Evolutionary conservation across 225 moss, liverwort and hornwort genomes (phyloP).

Genomic region (Marchantia paleacea): DNA sequence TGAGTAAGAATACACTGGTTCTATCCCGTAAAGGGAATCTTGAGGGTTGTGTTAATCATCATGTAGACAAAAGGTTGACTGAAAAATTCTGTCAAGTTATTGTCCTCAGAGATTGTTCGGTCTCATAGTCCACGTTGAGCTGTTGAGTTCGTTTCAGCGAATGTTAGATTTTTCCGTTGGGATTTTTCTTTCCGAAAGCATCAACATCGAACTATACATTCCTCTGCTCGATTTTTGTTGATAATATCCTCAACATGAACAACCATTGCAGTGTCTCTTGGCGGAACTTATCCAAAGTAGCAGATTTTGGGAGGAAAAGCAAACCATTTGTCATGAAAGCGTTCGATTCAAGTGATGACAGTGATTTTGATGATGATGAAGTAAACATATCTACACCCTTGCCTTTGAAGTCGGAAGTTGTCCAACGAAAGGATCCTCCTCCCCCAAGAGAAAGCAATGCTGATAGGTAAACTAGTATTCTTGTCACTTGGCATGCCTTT

Average conservation of each 20-base stretch:
- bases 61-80: background rate
- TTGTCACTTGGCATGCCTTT: background rate
- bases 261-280: slow-evolving; percentile 56
- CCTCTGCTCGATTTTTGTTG: background rate
- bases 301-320: slow-evolving; percentile 73
- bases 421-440: slow-evolving; percentile 16
- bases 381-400: background rate
- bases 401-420: slow-evolving; percentile 1
- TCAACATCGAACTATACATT: too few species aligned
- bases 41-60: too few species aligned
- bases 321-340: slow-evolving; percentile 66
- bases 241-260: background rate
- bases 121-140: too few species aligned
- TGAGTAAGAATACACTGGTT: slow-evolving; percentile 16
- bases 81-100: background rate
- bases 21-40: too few species aligned
- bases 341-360: slow-evolving; percentile 57
- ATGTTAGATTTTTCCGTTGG: too few species aligned
- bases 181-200: too few species aligned
- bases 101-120: too few species aligned
- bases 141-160: too few species aligned
- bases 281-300: slow-evolving; percentile 66
- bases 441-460: slow-evolving; percentile 1
- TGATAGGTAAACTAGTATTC: slow-evolving; percentile 17
- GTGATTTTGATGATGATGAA: slow-evolving; percentile 45